These are phyloP conservation scores for Monilinia laxa DNA, from an alignment of 2,329 filamentous ascomycete species.

Conservation along the genomic window DNA sequence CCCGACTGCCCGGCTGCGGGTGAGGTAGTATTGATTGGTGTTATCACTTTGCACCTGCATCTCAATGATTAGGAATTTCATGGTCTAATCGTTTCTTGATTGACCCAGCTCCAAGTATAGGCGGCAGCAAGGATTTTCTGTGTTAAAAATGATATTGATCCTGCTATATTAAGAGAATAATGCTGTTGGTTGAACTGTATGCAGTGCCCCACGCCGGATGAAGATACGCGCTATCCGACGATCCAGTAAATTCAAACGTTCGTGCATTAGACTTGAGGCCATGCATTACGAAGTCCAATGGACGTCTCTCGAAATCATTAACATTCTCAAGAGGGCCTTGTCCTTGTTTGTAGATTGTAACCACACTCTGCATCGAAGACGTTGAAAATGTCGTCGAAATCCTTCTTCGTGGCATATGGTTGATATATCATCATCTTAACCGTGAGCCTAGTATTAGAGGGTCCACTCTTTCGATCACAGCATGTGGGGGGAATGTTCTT, in stretches of 20 bases:
- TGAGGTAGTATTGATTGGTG: not conserved
- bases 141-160: not conserved
- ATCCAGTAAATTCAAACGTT: not conserved
- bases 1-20: not conserved
- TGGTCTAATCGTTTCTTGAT: not conserved
- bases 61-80: not conserved
- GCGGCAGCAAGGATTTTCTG: not conserved
- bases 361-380: constrained; percentile 10
- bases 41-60: not conserved
- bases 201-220: constrained; percentile 14
- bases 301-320: not conserved
- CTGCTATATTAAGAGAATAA: not conserved
- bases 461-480: not conserved
- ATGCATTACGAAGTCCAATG: constrained; percentile 13
- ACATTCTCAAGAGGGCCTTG: constrained; percentile 4
- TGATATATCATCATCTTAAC: not conserved
- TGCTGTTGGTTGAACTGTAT: constrained; percentile 12
- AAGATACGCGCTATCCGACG: not conserved
- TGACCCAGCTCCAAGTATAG: not conserved
- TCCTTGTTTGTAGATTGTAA: constrained; percentile 14
- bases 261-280: not conserved
- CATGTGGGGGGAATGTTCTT: not conserved
- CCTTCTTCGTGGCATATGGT: constrained; percentile 1
- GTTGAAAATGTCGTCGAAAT: not conserved
- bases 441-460: not conserved